Conservation (phyloP, 208 protist genomes). For the Trypanosomatidae sp. region DNA sequence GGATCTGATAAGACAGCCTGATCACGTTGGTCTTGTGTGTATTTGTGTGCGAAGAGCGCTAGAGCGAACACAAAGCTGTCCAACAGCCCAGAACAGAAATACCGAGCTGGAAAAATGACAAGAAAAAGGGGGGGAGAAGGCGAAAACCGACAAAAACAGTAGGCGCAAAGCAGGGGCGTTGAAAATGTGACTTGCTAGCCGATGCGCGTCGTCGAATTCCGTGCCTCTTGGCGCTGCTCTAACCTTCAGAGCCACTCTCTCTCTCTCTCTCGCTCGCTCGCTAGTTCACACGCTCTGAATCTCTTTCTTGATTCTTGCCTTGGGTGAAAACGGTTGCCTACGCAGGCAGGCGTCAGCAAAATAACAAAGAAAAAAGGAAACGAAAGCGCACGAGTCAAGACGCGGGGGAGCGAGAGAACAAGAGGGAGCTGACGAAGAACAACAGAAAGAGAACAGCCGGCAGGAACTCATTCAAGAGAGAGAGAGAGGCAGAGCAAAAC, state of each 20-base stretch:
- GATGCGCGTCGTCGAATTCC: not conserved
- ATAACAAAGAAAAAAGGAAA: not conserved
- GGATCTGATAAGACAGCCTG: not conserved
- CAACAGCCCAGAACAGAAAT: constrained; percentile 6
- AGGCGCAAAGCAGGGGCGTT: not conserved
- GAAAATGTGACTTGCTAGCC: not conserved
- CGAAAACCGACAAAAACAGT: not conserved
- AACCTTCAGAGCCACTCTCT: not conserved
- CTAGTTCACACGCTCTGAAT: not conserved
- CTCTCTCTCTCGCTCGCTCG: not conserved
- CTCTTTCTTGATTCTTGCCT: not conserved
- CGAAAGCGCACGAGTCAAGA: not conserved
- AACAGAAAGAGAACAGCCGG: not conserved
- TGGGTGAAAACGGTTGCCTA: not conserved
- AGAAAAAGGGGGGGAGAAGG: constrained; percentile 11
- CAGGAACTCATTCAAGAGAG: not conserved
- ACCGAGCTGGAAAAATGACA: constrained; percentile 12
- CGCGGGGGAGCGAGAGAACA: not conserved
- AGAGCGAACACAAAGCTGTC: not conserved
- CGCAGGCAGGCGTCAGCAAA: too few relatives aligned
- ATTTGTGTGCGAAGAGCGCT: not conserved
- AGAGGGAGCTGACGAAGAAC: not conserved
- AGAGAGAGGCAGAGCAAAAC: not conserved
- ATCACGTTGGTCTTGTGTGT: not conserved
- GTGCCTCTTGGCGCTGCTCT: not conserved